Conservation (phyloP, 805 yeast genomes). For the Kazachstania psychrophila region DNA sequence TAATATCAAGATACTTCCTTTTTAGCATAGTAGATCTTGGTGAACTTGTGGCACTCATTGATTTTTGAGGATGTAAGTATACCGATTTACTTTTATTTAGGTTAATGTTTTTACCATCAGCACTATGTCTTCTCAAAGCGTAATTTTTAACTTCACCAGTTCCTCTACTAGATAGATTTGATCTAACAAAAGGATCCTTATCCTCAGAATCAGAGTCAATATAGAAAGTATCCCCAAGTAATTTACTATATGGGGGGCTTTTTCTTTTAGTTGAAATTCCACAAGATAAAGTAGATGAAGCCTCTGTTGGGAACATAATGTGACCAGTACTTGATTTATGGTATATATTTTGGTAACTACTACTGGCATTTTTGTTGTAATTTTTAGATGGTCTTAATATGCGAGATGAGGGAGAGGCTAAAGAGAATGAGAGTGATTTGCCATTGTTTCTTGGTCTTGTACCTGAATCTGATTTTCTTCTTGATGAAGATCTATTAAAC, state of each 20-base stretch:
- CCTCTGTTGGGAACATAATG: conserved; percentile 3
- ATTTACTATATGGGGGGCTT: no score
- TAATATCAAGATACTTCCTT: background rate
- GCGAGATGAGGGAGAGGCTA: conserved; percentile 17
- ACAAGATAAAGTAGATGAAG: no score
- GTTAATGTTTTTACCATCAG: conserved; percentile 3
- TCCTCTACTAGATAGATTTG: background rate
- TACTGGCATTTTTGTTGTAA: conserved; percentile 7
- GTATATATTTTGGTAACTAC: conserved; percentile 10
- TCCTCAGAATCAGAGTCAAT: background rate
- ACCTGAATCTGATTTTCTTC: conserved; percentile 21
- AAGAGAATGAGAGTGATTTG: conserved; percentile 17
- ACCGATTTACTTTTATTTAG: background rate
- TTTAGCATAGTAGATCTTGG: background rate
- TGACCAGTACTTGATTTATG: conserved; percentile 19
- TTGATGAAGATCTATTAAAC: no score
- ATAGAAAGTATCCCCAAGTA: conserved; percentile 2
- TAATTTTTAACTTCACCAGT: no score
- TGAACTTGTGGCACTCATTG: background rate
- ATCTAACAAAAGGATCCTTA: background rate
- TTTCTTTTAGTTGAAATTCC: no score
- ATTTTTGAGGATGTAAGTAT: background rate
- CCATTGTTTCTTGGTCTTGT: conserved; percentile 11
- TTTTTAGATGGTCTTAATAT: conserved; percentile 4
- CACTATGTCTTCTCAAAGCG: conserved; percentile 8